These are phyloP conservation scores for Pseudogymnoascus sp. DNA, from an alignment of 2,329 filamentous ascomycete species.

Conservation along the genomic window DNA sequence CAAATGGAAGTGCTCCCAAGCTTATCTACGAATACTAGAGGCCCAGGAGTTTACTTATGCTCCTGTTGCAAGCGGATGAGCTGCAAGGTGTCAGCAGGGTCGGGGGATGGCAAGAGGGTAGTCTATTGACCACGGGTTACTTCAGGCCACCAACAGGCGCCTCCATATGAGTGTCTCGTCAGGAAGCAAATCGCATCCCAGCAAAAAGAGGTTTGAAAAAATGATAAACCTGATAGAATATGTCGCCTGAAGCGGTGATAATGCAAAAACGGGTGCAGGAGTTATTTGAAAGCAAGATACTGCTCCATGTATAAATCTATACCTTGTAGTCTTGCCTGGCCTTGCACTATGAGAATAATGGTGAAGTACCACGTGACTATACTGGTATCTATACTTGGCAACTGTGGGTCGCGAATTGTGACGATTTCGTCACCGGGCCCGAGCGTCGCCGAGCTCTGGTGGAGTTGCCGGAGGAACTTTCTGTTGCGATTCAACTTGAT, in stretches of 20 bases:
- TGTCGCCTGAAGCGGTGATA: not conserved
- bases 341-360: not conserved
- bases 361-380: not conserved
- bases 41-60: constrained; percentile 31
- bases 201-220: not conserved
- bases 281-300: not conserved
- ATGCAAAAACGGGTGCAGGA: not conserved
- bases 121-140: not conserved
- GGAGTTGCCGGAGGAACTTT: not conserved
- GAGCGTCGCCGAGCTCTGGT: constrained; percentile 8
- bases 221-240: not conserved
- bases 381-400: not conserved
- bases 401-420: not conserved
- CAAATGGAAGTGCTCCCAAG: constrained; percentile 32
- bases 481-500: not conserved
- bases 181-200: not conserved
- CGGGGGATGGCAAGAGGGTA: not conserved
- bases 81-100: not conserved
- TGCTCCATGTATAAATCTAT: not conserved
- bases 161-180: not conserved
- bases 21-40: constrained; percentile 32
- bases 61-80: constrained; percentile 12
- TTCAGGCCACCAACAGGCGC: too few relatives aligned
- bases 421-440: not conserved
- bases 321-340: not conserved